Evolutionary conservation across 1,284 basidiomycete species (phyloP).

Genomic region (Ganoderma leucocontextum): DNA sequence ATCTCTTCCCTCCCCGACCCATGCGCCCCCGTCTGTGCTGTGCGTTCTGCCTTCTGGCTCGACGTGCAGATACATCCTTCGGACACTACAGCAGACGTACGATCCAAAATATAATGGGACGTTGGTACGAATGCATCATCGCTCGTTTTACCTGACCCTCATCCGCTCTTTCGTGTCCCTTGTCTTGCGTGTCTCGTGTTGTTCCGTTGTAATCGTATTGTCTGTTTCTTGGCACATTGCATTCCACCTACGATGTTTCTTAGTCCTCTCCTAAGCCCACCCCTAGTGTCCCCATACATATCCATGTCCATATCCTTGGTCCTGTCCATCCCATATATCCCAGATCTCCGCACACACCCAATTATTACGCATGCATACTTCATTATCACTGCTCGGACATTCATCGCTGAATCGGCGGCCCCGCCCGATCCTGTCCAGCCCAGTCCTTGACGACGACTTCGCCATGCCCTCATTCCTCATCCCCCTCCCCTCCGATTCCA

Average conservation of each 20-base stretch:
- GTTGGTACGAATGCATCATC: conserved; percentile 28
- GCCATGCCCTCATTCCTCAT: conserved; percentile 7
- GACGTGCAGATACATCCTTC: not conserved
- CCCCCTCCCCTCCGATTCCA: not conserved
- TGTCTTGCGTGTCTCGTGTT: conserved; percentile 2
- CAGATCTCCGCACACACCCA: conserved; percentile 9
- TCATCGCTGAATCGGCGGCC: conserved; percentile 9
- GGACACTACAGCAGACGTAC: conserved; percentile 26
- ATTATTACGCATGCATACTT: not conserved
- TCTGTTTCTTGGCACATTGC: conserved; percentile 10
- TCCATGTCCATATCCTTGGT: not conserved
- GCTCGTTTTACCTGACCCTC: conserved; percentile 31
- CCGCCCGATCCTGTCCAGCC: conserved; percentile 9
- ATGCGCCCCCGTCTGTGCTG: conserved; percentile 1
- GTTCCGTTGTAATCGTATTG: conserved; percentile 7
- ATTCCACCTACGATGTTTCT: conserved; percentile 13
- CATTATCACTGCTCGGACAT: not conserved
- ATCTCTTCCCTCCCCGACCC: not conserved
- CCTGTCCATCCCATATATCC: not conserved
- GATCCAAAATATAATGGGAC: conserved; percentile 28
- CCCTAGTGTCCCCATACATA: not conserved
- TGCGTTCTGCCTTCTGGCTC: not conserved
- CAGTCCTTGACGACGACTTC: conserved; percentile 21
- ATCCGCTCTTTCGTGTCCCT: conserved; percentile 17
- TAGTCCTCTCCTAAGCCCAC: not conserved